A percentile compares a stretch with the other conserved stretches of the same genome.
Evolutionary conservation across 805 yeast species (phyloP).

Genomic region (Isabelozyma heimii): DNA sequence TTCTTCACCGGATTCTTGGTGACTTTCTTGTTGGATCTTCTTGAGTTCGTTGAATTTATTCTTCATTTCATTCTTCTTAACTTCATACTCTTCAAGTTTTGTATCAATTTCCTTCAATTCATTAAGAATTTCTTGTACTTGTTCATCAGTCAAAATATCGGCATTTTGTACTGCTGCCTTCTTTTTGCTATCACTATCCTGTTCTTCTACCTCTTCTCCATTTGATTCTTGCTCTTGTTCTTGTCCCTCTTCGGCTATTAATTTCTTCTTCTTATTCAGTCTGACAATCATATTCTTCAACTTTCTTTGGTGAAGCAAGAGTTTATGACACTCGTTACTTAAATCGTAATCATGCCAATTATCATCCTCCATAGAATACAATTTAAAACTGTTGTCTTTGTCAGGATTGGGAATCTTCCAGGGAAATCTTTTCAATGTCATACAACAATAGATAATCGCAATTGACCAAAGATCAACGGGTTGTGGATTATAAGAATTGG

Average conservation of each 20-base stretch:
- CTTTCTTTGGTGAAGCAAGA: slow-evolving; percentile 57
- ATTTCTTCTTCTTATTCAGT: slow-evolving; percentile 41
- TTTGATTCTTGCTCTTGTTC: slow-evolving; percentile 3
- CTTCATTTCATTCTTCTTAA: slow-evolving; percentile 32
- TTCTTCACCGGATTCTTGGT: slow-evolving; percentile 6
- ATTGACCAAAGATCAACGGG: slow-evolving; percentile 95
- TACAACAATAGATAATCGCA: slow-evolving; percentile 88
- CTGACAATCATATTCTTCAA: slow-evolving; percentile 45
- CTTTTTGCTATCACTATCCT: not conserved
- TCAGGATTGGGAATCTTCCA: slow-evolving; percentile 85
- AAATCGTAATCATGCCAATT: slow-evolving; percentile 71
- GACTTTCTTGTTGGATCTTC: slow-evolving; percentile 6
- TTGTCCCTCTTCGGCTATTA: slow-evolving; percentile 8
- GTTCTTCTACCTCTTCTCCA: slow-evolving; percentile 1
- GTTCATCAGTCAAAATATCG: slow-evolving; percentile 26
- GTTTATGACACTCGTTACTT: slow-evolving; percentile 71
- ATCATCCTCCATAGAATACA: slow-evolving; percentile 80
- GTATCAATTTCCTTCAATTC: slow-evolving; percentile 37
- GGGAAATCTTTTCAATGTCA: slow-evolving; percentile 88
- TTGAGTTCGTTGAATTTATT: slow-evolving; percentile 22
- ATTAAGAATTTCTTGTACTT: slow-evolving; percentile 26
- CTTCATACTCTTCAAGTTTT: slow-evolving; percentile 36
- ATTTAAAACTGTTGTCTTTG: slow-evolving; percentile 76
- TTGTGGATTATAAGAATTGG: slow-evolving; percentile 69
- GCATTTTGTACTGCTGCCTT: slow-evolving; percentile 6